Percentiles rank a stretch among this genome's conserved stretches.
These are phyloP conservation scores for Scheffersomyces ergatensis DNA, from an alignment of 805 yeast species.

Conservation along the genomic window DNA sequence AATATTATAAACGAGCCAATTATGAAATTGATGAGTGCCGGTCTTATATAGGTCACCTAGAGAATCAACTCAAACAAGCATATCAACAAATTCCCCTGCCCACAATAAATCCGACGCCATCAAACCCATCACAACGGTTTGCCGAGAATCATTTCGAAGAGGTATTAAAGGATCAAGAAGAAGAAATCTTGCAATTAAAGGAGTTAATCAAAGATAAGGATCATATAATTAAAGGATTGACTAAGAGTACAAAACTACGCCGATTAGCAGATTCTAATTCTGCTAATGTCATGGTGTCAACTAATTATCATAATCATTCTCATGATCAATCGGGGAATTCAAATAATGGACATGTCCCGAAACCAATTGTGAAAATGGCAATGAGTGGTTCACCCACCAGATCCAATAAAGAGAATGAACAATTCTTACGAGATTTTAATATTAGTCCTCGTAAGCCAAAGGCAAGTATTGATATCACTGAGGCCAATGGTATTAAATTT, in stretches of 20 bases:
- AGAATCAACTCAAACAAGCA: constrained; percentile 44
- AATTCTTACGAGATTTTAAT: constrained; percentile 17
- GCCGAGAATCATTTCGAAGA: constrained; percentile 12
- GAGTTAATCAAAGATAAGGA: constrained; percentile 70
- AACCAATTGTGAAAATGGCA: not conserved
- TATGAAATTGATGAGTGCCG: constrained; percentile 58
- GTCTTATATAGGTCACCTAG: constrained; percentile 59
- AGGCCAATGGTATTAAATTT: constrained; percentile 3
- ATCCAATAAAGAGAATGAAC: constrained; percentile 12
- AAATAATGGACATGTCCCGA: not conserved
- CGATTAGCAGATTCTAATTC: constrained; percentile 37
- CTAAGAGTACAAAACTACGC: constrained; percentile 62
- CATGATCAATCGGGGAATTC: not conserved
- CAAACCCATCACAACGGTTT: constrained; percentile 1
- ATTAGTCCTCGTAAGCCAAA: constrained; percentile 16
- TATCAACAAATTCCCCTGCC: constrained; percentile 9
- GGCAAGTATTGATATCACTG: constrained; percentile 1
- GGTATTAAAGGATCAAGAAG: constrained; percentile 58
- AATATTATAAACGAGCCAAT: constrained; percentile 43
- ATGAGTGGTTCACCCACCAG: not conserved
- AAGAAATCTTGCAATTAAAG: constrained; percentile 63
- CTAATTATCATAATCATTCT: no score
- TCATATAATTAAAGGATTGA: constrained; percentile 70
- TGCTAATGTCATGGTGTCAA: constrained; percentile 1
- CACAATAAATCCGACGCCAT: not conserved